A percentile compares a stretch with the other conserved stretches of the same genome.
Conservation (phyloP, 371 early-diverging fungal species). For the Syncephalastrum contaminatum region DNA sequence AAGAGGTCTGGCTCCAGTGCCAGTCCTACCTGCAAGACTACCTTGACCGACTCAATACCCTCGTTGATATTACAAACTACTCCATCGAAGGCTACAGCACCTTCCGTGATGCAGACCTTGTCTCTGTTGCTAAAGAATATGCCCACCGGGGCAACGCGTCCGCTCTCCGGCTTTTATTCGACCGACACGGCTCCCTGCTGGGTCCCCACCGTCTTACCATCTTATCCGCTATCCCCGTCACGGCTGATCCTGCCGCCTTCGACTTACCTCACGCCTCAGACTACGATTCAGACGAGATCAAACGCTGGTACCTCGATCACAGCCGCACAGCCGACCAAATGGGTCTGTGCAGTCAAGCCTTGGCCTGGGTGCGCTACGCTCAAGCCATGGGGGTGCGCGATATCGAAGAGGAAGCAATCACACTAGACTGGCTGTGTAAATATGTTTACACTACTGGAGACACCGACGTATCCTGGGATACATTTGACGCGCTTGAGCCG, state of each 20-base stretch:
- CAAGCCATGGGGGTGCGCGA: slow-evolving; percentile 48
- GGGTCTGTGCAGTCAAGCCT: slow-evolving; percentile 54
- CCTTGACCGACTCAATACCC: slow-evolving; percentile 66
- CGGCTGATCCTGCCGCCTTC: slow-evolving; percentile 49
- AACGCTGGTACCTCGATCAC: slow-evolving; percentile 63
- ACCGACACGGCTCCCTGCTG: slow-evolving; percentile 56
- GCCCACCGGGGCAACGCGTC: slow-evolving; percentile 57
- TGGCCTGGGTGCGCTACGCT: slow-evolving; percentile 58
- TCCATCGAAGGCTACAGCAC: slow-evolving; percentile 41
- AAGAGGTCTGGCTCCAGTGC: slow-evolving; percentile 37
- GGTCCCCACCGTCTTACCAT: slow-evolving; percentile 65
- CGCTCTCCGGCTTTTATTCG: slow-evolving; percentile 63
- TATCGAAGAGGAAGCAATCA: slow-evolving; percentile 44
- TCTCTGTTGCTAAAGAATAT: slow-evolving; percentile 59
- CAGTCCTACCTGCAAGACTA: slow-evolving; percentile 62
- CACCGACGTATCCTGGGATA: slow-evolving; percentile 14
- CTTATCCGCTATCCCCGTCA: slow-evolving; percentile 65
- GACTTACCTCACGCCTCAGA: slow-evolving; percentile 39
- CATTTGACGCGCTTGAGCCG: slow-evolving; percentile 35
- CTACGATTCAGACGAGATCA: slow-evolving; percentile 31
- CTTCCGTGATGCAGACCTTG: slow-evolving; percentile 69
- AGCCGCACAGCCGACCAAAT: slow-evolving; percentile 54
- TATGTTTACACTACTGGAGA: slow-evolving; percentile 51
- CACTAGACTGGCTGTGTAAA: slow-evolving; percentile 61
- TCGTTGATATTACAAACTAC: slow-evolving; percentile 13